Base-by-base conservation (phyloP, 176 grass and related monocot species). In the Oryza coarctata region DNA sequence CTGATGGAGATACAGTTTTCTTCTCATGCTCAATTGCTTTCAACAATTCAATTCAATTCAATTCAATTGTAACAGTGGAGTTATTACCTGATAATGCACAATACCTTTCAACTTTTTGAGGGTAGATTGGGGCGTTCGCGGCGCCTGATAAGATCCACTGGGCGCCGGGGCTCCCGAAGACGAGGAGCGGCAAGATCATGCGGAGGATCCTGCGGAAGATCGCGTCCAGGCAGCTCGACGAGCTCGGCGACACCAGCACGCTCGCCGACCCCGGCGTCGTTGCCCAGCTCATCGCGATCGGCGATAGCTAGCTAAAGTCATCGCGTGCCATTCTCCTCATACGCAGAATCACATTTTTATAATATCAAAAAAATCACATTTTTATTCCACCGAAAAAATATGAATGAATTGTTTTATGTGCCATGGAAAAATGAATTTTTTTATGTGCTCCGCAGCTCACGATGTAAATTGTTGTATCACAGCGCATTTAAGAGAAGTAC, bases 141-240 rank as follows among this genome's bases (percentile, higher is more conserved):
- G 96, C 96, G 32, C 96, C 96, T 12, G 96, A 99, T 79, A 99
- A 90, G 87, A 99, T 99, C 67, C 96, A 99, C 33, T 99, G 96
- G 96, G 96, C 96, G 40, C 96, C 93, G 1, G 96, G 90, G 60
- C 91, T 99, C n/a, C 96, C 96, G 3, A 99, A 99, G 76, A 99
- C 96, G 47, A 80, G 96, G 83, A 99, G 96, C 30, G 96, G 96
- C 38, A 99, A 99, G 86, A 99, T 99, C 74, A 99, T 99, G 96
- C 79, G 96, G 64, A 93, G 96, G 81, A 95, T 99, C 70, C 62
- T 99, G 71, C 82, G 93, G 27, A 99, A 99, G 84, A 95, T 99
- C 9, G 96, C 96, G n/a, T 86, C 93, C 1, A 91, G 85, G 81
- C 96, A 99, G 47, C 77, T 93, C 15, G 87, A 95, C 50, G 96